phyloP scores from a whole-genome alignment of 176 grass and related monocot genomes.

The Tillandsia fasciculata region DNA sequence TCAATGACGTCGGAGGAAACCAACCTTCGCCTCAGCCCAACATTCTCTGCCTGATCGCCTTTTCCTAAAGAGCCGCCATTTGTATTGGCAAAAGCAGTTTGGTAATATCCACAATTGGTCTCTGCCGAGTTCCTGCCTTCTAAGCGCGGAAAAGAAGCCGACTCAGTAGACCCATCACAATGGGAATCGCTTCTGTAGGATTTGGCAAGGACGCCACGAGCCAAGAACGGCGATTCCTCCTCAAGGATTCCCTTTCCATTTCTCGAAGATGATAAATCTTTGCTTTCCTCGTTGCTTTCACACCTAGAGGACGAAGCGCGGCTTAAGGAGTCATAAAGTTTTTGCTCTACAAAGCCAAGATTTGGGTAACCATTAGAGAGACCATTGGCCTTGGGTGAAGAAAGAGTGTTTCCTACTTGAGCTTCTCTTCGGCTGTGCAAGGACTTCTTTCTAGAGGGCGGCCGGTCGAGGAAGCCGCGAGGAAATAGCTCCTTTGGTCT shows the following conservation, averaged over 20 bases:
- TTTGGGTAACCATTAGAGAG: conserved; percentile 27
- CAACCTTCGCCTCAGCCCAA: conserved; percentile 18
- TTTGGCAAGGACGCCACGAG: conserved; percentile 30
- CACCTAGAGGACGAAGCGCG: not conserved
- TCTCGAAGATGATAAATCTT: conserved; percentile 12
- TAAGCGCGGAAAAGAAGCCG: not conserved
- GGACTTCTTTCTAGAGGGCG: conserved; percentile 36
- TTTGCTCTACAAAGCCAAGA: not conserved
- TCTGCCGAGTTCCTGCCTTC: conserved; percentile 7
- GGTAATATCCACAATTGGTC: conserved; percentile 23
- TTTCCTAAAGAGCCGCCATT: conserved; percentile 18
- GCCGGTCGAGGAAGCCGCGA: conserved; percentile 51
- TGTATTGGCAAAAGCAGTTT: conserved; percentile 7
- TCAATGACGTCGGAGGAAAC: conserved; percentile 23
- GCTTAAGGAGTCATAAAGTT: conserved; percentile 10
- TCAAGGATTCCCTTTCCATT: conserved; percentile 32
- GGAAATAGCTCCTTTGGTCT: conserved; percentile 45
- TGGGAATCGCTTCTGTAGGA: conserved; percentile 19
- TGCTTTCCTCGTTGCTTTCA: conserved; percentile 7
- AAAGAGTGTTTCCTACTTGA: conserved; percentile 19
- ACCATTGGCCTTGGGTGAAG: conserved; percentile 28
- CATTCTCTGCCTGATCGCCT: conserved; percentile 19
- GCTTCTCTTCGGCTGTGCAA: conserved; percentile 19
- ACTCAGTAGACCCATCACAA: conserved; percentile 7
- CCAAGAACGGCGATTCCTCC: conserved; percentile 16